Base-by-base conservation (phyloP, 148 eudicot species). In the Drosera capensis region DNA sequence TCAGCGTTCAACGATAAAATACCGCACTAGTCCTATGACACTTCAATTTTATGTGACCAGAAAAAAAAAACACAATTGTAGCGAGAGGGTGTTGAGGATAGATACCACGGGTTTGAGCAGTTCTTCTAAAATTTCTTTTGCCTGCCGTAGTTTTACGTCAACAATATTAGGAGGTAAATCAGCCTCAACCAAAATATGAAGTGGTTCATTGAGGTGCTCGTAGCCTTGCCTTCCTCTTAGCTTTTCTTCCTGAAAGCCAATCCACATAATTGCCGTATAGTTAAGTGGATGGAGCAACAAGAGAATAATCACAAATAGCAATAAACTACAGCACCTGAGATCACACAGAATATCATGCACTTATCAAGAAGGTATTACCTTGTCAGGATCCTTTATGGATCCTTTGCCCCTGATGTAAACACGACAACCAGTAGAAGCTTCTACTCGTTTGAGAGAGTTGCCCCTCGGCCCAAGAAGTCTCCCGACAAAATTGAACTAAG, bases 381-480 rank as follows among this genome's bases (percentile, higher is more conserved):
- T 81, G 35, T 85, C 99, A 15, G 93, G 94, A 67, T 92, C 95
- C 63, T 92, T 92, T 31, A 92, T 92, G 23, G 99, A 92, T 21
- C 99, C 99, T 68, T 77, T 80, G 52, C 99, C 99, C 56, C 99
- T 74, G 39, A 92, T 92, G 67, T 60, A 85, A 52, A 92, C 95
- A 37, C 95, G 99, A 51, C 99, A 92, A 17, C 99, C 99, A 45
- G 99, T 85, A 26, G 88, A 73, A 23, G 79, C 82, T 70, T 92
- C 99, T 45, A 92, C 95, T 13, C 95, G 82, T 54, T 79, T 92
- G 63, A 92, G 51, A 30, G 99, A 92, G 59, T 92, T 92, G 25
- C 99, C 99, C 58, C 99, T 71, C 9, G 99, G 99, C 14, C 99
- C 99, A 59, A 85, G 60, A 66, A 92, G 99, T 31, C 99, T 78